Evolutionary conservation across 2,329 filamentous ascomycete species (phyloP), one percentile per base, ranked within the genome.

Genomic region (Epichloe bromicola): DNA sequence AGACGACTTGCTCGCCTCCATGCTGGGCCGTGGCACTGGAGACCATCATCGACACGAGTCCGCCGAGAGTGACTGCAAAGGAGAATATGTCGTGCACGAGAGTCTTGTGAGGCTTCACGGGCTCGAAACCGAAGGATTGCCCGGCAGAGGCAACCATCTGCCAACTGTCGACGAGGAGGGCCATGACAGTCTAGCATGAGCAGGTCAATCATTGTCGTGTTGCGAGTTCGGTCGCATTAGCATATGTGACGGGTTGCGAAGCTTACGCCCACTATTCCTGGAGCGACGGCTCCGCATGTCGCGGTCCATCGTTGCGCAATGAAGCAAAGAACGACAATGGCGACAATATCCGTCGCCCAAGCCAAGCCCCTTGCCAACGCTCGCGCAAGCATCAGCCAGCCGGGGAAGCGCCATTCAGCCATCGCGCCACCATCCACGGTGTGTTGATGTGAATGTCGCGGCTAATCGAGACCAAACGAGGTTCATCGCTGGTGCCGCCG

Each of bases 81-180:
- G 62, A 55, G 41, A 67, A 62, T 40, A 66, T 53, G 47, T 69
- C 66, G 53, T 65, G 61, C 6, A 66, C 51, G 5, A 65, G 54
- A 38, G 55, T 58, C n/a, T 63, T 58, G 3, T 60, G 59, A 2
- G 63, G 56, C 17, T 59, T 53, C 26, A 65, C 51, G 30, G 60
- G 55, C 15, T 56, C 52, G 14, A 66, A 61, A 7, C 59, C 58
- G 12, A 59, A 51, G 7, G 59, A 51, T 7, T 57, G 53, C 26
- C 66, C 61, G 5, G 59, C 56, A 14, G 63, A 54, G 3, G 65
- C 61, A 45, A 63, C 50, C 42, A 63, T 59, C 40, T 68, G 64
- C 65, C 66, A 68, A 57, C 64, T 67, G 45, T 69, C 67, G 49
- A 65, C 66, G 55, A 69, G 60, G 51, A 67, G 57, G 23, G 67